Evolutionary conservation across 2,329 filamentous ascomycete species (phyloP).

Genomic region (Trichoderma afroharzianum): DNA sequence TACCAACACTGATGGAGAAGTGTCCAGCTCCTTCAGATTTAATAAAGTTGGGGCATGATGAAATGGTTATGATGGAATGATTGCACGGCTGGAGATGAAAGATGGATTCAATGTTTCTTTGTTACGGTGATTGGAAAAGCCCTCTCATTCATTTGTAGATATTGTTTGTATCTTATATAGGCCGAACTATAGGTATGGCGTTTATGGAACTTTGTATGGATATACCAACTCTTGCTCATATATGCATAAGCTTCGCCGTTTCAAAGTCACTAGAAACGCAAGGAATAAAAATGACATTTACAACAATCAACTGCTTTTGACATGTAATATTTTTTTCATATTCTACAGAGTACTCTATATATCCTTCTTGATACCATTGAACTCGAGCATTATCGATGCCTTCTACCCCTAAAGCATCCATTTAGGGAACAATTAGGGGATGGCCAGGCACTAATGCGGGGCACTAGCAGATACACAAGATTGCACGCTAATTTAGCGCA

Average conservation of each 20-base stretch:
- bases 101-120: background rate
- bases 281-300: background rate
- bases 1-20: background rate
- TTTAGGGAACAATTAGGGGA: background rate
- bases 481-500: background rate
- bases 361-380: background rate
- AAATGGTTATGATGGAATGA: background rate
- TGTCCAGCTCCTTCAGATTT: background rate
- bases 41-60: background rate
- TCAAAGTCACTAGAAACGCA: background rate
- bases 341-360: background rate
- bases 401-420: background rate
- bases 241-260: background rate
- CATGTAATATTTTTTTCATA: no score
- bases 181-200: no score
- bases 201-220: background rate
- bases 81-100: background rate
- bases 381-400: no score
- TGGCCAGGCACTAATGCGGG: constrained; percentile 7
- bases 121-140: background rate
- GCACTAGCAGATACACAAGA: background rate
- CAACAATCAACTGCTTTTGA: background rate
- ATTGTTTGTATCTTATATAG: background rate
- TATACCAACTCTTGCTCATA: background rate
- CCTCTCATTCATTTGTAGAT: background rate